These are phyloP conservation scores for Lotus japonicus DNA, from an alignment of 306 rosid genomes.

Conservation along the genomic window DNA sequence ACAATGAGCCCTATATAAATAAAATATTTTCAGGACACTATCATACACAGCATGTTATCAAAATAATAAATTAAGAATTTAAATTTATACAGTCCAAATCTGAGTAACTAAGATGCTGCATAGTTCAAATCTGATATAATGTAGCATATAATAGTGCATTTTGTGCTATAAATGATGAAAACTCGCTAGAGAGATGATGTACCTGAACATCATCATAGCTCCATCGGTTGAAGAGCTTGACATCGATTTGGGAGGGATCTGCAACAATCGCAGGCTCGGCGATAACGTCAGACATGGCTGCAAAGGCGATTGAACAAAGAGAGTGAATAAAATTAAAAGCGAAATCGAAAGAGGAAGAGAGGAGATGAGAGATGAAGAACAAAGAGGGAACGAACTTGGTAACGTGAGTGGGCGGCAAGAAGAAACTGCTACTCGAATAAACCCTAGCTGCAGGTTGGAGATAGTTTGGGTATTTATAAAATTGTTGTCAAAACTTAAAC, in stretches of 20 bases:
- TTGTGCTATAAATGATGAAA: not conserved
- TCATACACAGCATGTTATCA: too few species aligned
- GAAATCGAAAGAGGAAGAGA: not conserved
- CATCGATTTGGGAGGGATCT: constrained; percentile 40
- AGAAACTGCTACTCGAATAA: not conserved
- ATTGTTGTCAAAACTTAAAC: not conserved
- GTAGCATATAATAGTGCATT: not conserved
- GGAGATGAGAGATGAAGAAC: not conserved
- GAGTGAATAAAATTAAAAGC: too few species aligned
- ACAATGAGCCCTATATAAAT: not conserved
- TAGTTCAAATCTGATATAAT: not conserved
- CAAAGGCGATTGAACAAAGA: not conserved
- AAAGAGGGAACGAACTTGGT: not conserved
- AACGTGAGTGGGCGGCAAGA: too few species aligned
- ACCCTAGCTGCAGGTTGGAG: not conserved
- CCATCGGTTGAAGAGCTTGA: constrained; percentile 73
- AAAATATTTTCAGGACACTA: not conserved
- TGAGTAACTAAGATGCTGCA: too few species aligned
- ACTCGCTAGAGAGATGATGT: not conserved
- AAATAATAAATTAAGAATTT: not conserved
- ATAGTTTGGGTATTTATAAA: not conserved
- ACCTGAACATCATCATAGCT: constrained; percentile 62
- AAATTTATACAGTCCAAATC: not conserved
- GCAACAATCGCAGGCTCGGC: not conserved
- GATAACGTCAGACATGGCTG: constrained; percentile 31